Evolutionary conservation across 768 basidiomycete species (phyloP), one percentile per base, ranked within the genome.

Genomic region (Zangia roseola): DNA sequence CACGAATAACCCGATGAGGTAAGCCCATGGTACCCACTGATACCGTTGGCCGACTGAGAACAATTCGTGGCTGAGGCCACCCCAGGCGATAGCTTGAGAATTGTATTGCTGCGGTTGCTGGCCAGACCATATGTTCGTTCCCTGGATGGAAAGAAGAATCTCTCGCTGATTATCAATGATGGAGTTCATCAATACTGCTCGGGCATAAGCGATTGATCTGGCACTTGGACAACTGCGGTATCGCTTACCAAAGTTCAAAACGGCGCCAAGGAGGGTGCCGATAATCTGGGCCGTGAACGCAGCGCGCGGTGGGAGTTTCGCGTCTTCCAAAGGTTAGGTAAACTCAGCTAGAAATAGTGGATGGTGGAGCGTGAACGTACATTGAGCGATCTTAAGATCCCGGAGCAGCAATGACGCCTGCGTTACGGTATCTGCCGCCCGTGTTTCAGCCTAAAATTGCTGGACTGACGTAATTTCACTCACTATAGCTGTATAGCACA

Each of bases 301-400:
- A 33, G 76, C 73, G 13, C 84, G 80, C 20, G 85, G 83, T 23
- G 86, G 83, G 36, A 88, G 77, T 64, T 86, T 85, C 2, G 79
- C 54, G 47, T 57, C 75, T 57, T 3, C 69, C 74, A 43, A 77
- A 39, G 24, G 10, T 37, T 21, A 35, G 19, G 23, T 24, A 34
- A 74, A 61, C n/a, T 75, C 72, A 63, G 73, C 73, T 38, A 66
- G 64, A 40, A 21, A 40, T n/a, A 33, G 21, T 23, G 37, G 23
- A 40, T n/a, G 30, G 21, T 23, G 37, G 23, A 24, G 28, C 24
- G 2, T 6, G 21, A n/a, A 33, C 54, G 12, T 47, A 58, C 61
- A 63, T 55, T 60, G 66, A 48, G 45, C 57, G 21, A 62, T 76
- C 62, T 83, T 84, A 20, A 84, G 69, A 57, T 84, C 82, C 19